Evolutionary conservation across 2,329 filamentous ascomycete genomes (phyloP).

Genomic region (Aspergillus fumigatus): DNA sequence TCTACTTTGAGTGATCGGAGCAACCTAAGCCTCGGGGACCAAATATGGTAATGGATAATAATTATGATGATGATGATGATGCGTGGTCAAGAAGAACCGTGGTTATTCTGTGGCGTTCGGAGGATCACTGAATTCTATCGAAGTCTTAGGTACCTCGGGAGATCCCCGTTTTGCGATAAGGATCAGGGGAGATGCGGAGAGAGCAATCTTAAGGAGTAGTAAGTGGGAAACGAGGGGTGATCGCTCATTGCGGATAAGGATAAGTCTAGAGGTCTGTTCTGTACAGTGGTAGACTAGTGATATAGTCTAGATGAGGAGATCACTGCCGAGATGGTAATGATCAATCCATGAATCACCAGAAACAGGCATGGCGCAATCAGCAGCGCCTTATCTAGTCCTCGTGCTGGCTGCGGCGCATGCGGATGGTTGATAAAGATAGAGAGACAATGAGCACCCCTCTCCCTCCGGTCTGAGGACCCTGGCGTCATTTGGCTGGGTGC

Average conservation of each 20-base stretch:
- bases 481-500: background rate
- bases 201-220: background rate
- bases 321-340: background rate
- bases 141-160: background rate
- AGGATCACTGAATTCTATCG: background rate
- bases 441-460: background rate
- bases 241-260: background rate
- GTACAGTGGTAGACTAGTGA: background rate
- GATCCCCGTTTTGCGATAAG: background rate
- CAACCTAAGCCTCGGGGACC: background rate
- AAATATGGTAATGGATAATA: background rate
- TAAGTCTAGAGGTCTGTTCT: background rate
- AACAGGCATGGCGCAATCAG: constrained; percentile 9
- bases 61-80: background rate
- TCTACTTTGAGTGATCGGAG: background rate
- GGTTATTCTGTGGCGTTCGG: background rate
- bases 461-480: background rate
- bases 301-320: background rate
- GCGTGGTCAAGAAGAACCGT: background rate
- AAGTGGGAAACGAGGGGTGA: background rate
- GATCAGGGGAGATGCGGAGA: background rate
- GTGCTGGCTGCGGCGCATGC: constrained; percentile 6
- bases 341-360: background rate
- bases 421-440: background rate
- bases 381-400: constrained; percentile 8